Evolutionary conservation across 2,329 filamentous ascomycete genomes (phyloP), one percentile per base, ranked within the genome.

Genomic region (Stenocarpella maydis): DNA sequence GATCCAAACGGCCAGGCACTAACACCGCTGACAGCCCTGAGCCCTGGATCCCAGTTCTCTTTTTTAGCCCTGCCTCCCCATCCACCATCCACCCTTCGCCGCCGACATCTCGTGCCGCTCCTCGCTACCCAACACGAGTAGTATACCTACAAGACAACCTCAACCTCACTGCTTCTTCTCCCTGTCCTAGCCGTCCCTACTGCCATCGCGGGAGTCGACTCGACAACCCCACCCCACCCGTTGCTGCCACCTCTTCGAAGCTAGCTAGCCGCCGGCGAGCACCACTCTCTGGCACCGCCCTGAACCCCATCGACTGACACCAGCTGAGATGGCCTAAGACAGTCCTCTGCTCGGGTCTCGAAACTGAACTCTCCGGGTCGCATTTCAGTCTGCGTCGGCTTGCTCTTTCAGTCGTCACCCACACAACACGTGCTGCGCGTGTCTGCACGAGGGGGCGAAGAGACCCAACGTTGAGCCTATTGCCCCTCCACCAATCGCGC

Each of bases 301-400:
- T 24, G 58, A 47, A 31, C 43, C n/a, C 14, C 28, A 49, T n/a
- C 41, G 58, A 63, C 58, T 49, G 58, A 63, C 43, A 37, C 53
- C 21, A 67, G 34, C 53, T 69, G 68, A 53, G 19, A 61, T 69
- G 68, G 63, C 31, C 54, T 55, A 34, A 53, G 58, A 63, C 58
- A 63, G 39, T 63, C 43, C 58, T 63, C 58, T 19, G 41, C 17
- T 49, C 58, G 58, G 58, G 41, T 47, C 43, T 49, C 58, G 43
- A 34, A 49, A 63, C 43, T 47, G 41, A 37, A 17, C 58, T 47
- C 43, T 49, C 10, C 43, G 17, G 26, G 50, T 47, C 64, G 17
- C 65, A 28, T 41, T 47, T 58, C 52, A 58, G 49, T 19, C 39
- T 12, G 21, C n/a, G 31, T 45, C 50, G 49, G 10, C 31, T 15